phyloP scores from a whole-genome alignment of 768 basidiomycete species.

The Erythrobasidium yunnanense region DNA sequence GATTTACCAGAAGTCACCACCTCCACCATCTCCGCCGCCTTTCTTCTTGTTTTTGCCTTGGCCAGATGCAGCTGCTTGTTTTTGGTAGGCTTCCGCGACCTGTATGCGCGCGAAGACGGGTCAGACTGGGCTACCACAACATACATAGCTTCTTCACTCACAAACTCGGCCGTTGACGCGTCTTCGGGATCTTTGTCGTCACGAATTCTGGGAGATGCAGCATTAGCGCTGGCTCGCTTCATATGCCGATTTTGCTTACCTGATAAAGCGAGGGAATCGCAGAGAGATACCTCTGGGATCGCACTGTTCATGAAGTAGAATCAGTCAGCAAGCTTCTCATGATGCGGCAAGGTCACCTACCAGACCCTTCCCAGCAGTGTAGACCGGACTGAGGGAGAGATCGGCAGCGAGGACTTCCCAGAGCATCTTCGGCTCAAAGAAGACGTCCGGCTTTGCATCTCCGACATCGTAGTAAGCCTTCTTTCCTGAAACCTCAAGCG shows the following conservation, averaged over 20 bases:
- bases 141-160: constrained; percentile 51
- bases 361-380: constrained; percentile 84
- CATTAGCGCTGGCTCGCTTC: neutral
- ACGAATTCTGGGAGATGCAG: constrained; percentile 48
- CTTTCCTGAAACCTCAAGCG: constrained; percentile 58
- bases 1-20: constrained; percentile 34
- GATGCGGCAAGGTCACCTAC: constrained; percentile 46
- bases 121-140: neutral
- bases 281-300: constrained; percentile 88
- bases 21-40: constrained; percentile 27
- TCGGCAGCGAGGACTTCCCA: constrained; percentile 99
- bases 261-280: constrained; percentile 89
- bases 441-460: constrained; percentile 89
- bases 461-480: constrained; percentile 79
- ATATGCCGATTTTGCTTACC: neutral
- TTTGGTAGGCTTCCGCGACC: constrained; percentile 36
- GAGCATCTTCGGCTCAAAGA: constrained; percentile 93
- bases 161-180: constrained; percentile 71
- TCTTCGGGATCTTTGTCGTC: constrained; percentile 91
- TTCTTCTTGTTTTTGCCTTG: constrained; percentile 33
- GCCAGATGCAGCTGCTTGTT: constrained; percentile 28
- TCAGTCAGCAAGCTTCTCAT: neutral
- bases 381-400: constrained; percentile 87
- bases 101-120: neutral
- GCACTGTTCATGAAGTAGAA: constrained; percentile 34